Evolutionary conservation across 1,284 basidiomycete genomes (phyloP).

Genomic region (Cutaneotrichosporon cyanovorans): DNA sequence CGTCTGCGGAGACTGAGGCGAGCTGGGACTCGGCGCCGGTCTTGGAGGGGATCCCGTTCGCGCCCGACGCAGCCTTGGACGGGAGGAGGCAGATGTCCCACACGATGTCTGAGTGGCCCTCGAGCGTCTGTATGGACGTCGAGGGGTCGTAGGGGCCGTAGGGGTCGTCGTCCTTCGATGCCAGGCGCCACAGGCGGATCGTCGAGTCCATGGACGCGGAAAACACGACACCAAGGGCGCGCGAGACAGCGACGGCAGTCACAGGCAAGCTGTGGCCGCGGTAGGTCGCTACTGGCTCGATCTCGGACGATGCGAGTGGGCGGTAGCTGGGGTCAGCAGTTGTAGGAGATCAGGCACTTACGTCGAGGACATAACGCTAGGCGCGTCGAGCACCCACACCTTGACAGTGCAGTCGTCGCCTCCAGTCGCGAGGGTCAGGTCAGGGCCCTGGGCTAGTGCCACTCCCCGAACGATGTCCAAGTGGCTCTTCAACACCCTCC

Average conservation of each 20-base stretch:
- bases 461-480: constrained; percentile 85
- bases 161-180: constrained; percentile 58
- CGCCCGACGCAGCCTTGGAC: not conserved
- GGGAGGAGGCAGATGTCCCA: constrained; percentile 72
- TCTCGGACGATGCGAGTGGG: constrained; percentile 52
- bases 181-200: constrained; percentile 82
- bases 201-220: constrained; percentile 86
- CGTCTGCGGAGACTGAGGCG: constrained; percentile 84
- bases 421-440: constrained; percentile 76
- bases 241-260: constrained; percentile 77
- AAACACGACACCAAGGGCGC: constrained; percentile 67
- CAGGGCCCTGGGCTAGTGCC: constrained; percentile 69
- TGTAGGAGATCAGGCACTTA: constrained; percentile 12
- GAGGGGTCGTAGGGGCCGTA: constrained; percentile 83
- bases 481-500: constrained; percentile 75
- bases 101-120: constrained; percentile 88
- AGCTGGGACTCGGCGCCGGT: constrained; percentile 51
- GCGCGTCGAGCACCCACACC: constrained; percentile 58
- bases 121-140: constrained; percentile 66
- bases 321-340: not conserved
- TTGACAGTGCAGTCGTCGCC: constrained; percentile 95
- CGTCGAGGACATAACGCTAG: constrained; percentile 27
- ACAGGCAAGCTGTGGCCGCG: constrained; percentile 90
- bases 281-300: constrained; percentile 83
- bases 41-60: constrained; percentile 5